Conservation (phyloP, 768 basidiomycete genomes). For the Exsudoporus frostii region DNA sequence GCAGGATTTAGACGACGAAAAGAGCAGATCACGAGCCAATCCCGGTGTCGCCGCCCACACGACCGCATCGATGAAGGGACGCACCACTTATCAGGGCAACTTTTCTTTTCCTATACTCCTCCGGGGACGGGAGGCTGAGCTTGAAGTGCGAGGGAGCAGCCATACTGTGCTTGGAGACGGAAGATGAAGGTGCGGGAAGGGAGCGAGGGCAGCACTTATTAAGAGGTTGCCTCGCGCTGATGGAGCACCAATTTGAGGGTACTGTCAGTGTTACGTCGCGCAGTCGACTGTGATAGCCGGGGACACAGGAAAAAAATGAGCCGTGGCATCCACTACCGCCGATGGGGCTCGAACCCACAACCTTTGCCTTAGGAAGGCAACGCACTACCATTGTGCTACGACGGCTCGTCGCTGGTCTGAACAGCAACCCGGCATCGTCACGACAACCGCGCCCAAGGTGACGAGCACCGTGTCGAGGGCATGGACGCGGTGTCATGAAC, state of each 20-base stretch:
- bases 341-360: conserved; percentile 39
- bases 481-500: conserved; percentile 65
- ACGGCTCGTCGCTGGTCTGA: conserved; percentile 20
- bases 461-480: too few species aligned
- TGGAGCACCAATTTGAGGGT: background rate
- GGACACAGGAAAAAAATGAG: conserved; percentile 15
- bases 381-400: conserved; percentile 40
- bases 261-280: background rate
- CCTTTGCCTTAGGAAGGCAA: conserved; percentile 40
- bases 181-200: background rate
- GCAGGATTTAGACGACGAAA: background rate
- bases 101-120: conserved; percentile 86
- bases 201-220: too few species aligned
- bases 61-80: conserved; percentile 17
- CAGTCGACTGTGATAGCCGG: background rate
- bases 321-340: conserved; percentile 32
- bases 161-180: conserved; percentile 13
- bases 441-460: too few species aligned
- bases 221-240: conserved; percentile 6
- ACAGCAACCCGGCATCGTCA: background rate
- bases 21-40: background rate
- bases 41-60: background rate
- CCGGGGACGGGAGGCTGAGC: conserved; percentile 62
- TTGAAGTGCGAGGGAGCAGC: conserved; percentile 35
- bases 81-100: conserved; percentile 90